Percentiles rank a stretch among this genome's conserved stretches.
Conservation (phyloP, 2,329 filamentous ascomycete genomes). For the Diaporthe citri region DNA sequence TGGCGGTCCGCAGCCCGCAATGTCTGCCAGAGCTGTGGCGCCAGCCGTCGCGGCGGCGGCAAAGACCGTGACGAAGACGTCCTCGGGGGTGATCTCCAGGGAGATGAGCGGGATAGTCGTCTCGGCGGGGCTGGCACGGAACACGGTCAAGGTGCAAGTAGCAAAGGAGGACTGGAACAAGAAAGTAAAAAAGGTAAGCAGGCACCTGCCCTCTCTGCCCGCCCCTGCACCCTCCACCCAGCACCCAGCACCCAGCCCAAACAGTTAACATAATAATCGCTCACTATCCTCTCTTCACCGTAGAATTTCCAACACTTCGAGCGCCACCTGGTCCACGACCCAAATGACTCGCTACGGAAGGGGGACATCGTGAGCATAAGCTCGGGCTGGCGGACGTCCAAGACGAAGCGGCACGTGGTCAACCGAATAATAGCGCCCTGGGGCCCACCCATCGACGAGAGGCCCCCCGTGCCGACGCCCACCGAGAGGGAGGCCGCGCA, state of each 20-base stretch:
- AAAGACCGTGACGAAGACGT: slow-evolving; percentile 20
- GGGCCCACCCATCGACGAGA: slow-evolving; percentile 71
- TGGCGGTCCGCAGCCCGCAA: slow-evolving; percentile 9
- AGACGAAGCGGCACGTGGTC: slow-evolving; percentile 79
- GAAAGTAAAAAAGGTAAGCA: slow-evolving; percentile 76
- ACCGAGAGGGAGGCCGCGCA: slow-evolving; percentile 71
- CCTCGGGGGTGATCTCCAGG: background rate
- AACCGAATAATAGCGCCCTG: slow-evolving; percentile 79
- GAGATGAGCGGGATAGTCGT: slow-evolving; percentile 73
- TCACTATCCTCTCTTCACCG: background rate
- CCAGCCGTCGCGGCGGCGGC: slow-evolving; percentile 22
- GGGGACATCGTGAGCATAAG: slow-evolving; percentile 82
- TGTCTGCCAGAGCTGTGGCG: slow-evolving; percentile 32
- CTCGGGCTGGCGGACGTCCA: slow-evolving; percentile 74
- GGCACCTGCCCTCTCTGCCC: background rate
- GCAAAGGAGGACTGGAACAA: slow-evolving; percentile 80
- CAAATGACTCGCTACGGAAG: slow-evolving; percentile 76
- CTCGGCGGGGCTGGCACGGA: slow-evolving; percentile 81
- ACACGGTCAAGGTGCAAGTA: slow-evolving; percentile 83
- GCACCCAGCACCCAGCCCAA: background rate
- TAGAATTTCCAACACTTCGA: slow-evolving; percentile 75
- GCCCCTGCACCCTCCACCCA: background rate
- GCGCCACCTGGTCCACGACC: slow-evolving; percentile 82
- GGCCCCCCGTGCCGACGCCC: slow-evolving; percentile 74
- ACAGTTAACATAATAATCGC: background rate